Evolutionary conservation across 1,284 basidiomycete genomes (phyloP).

Genomic region (Rhodotorula sp.): DNA sequence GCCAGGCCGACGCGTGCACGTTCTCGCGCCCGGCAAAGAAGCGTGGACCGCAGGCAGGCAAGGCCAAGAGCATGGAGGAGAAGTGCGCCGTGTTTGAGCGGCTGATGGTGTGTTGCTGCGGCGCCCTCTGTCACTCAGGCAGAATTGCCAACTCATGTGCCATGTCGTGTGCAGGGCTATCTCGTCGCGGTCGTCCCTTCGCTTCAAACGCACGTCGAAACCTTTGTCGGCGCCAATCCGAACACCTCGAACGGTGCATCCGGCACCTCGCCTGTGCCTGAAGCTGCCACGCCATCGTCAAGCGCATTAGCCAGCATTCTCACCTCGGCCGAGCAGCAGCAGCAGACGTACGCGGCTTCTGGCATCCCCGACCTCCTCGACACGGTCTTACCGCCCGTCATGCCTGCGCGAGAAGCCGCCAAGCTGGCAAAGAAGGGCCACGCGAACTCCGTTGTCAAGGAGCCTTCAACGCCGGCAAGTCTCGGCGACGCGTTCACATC

Average conservation of each 20-base stretch:
- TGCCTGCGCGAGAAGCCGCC: background rate
- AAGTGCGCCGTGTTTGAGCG: slow-evolving; percentile 21
- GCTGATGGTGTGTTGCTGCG: slow-evolving; percentile 21
- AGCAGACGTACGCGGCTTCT: background rate
- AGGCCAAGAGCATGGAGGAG: slow-evolving; percentile 24
- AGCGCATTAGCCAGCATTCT: background rate
- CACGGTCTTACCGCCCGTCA: background rate
- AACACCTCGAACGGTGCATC: background rate
- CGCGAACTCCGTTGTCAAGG: background rate
- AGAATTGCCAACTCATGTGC: background rate
- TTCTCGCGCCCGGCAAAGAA: slow-evolving; percentile 33
- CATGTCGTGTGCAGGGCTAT: slow-evolving; percentile 17
- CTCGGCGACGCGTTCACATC: background rate
- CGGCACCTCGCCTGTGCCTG: background rate
- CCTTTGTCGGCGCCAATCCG: slow-evolving; percentile 10
- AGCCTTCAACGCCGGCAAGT: background rate
- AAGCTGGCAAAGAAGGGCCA: background rate
- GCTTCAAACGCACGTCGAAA: slow-evolving; percentile 3
- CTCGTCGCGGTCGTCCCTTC: slow-evolving; percentile 22
- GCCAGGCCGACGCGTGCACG: slow-evolving; percentile 20
- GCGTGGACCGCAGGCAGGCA: slow-evolving; percentile 34
- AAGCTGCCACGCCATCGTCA: background rate
- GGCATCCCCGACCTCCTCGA: slow-evolving; percentile 21
- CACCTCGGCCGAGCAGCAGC: slow-evolving; percentile 1
- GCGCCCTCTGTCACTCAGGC: too few species aligned